Conservation (phyloP, 192 early-diverging fungal genomes). For the Rhizophagus prolifer region DNA sequence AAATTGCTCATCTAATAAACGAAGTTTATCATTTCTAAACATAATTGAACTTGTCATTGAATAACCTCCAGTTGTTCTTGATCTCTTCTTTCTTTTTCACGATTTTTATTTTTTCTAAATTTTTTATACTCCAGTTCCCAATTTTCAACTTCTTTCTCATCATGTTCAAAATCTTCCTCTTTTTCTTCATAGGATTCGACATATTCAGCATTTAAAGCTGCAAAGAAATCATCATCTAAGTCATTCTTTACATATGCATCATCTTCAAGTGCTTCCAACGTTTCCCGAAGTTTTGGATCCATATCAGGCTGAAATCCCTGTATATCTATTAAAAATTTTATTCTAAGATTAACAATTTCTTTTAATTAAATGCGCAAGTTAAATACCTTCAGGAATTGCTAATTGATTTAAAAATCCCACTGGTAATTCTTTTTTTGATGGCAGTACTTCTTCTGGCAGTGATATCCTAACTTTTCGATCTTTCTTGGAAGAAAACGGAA, state of each 20-base stretch:
- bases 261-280: constrained; percentile 91
- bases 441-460: constrained; percentile 74
- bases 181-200: constrained; percentile 59
- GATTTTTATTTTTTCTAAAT: constrained; percentile 47
- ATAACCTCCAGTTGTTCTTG: constrained; percentile 52
- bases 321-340: constrained; percentile 15
- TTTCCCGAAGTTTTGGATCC: constrained; percentile 81
- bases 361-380: not conserved
- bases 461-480: constrained; percentile 32
- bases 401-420: constrained; percentile 72
- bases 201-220: constrained; percentile 59
- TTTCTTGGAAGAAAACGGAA: not conserved
- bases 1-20: constrained; percentile 91
- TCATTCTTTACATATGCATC: constrained; percentile 83
- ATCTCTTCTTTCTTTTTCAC: constrained; percentile 39
- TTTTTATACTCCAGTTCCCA: constrained; percentile 61
- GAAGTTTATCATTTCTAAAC: constrained; percentile 89
- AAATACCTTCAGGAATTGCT: constrained; percentile 51
- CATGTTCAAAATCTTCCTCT: constrained; percentile 50
- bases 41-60: constrained; percentile 94
- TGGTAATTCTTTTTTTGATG: constrained; percentile 67
- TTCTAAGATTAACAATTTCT: not conserved
- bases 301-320: constrained; percentile 71
- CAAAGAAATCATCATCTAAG: constrained; percentile 85
- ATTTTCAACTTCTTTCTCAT: constrained; percentile 46